phyloP scores from a whole-genome alignment of 169 alveolate species.

The Eimeria praecox region DNA sequence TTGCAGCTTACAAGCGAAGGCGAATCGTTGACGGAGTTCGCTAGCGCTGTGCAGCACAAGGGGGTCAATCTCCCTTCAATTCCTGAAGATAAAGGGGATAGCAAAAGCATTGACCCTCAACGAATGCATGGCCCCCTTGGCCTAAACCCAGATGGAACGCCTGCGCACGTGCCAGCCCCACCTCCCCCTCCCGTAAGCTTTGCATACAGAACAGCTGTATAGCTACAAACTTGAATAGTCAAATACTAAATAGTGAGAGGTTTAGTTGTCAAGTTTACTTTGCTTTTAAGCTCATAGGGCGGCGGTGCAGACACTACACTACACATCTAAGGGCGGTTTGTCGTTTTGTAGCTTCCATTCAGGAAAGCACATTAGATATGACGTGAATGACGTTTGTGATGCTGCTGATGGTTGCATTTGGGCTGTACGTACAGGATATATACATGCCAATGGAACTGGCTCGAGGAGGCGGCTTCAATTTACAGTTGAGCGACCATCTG shows the following conservation, averaged over 20 bases:
- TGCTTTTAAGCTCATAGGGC: neutral
- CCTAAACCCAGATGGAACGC: slow-evolving; percentile 60
- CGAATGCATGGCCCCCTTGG: slow-evolving; percentile 79
- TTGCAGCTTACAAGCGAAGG: neutral
- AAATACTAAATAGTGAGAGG: neutral
- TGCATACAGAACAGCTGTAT: neutral
- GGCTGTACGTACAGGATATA: slow-evolving; percentile 50
- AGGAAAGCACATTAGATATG: neutral
- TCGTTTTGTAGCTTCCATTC: neutral
- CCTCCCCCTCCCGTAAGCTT: slow-evolving; percentile 61
- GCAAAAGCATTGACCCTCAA: neutral
- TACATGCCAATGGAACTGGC: slow-evolving; percentile 82
- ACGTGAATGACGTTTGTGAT: neutral
- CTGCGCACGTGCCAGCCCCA: slow-evolving; percentile 67
- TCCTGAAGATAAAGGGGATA: neutral
- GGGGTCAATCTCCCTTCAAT: neutral
- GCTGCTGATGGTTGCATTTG: neutral
- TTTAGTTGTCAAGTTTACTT: neutral
- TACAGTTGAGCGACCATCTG: slow-evolving; percentile 83
- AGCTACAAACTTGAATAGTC: too few relatives aligned
- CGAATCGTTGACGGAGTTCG: neutral
- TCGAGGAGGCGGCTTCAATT: slow-evolving; percentile 87
- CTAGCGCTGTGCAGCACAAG: neutral
- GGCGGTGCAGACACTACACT: neutral
- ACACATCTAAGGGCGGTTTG: too few relatives aligned